phyloP scores from a whole-genome alignment of 1,284 basidiomycete species.

The Neonothopanus nambi region DNA sequence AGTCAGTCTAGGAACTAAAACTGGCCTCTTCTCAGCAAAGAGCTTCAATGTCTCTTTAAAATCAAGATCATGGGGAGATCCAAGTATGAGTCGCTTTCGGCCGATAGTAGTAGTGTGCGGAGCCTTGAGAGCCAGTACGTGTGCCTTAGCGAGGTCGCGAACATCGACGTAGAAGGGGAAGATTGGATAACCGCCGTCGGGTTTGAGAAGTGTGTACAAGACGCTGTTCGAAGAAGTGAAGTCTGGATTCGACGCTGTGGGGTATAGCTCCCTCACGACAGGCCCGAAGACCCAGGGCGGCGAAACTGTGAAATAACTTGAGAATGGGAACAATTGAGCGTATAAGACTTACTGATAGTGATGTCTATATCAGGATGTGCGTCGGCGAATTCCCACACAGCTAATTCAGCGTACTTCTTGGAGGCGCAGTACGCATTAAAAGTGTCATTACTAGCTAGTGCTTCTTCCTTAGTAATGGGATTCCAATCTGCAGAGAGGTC shows the following conservation, averaged over 20 bases:
- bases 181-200: slow-evolving; percentile 8
- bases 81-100: slow-evolving; percentile 16
- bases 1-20: slow-evolving; percentile 15
- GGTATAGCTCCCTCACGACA: slow-evolving; percentile 5
- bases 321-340: neutral
- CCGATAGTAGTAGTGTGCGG: slow-evolving; percentile 12
- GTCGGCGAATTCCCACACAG: slow-evolving; percentile 22
- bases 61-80: slow-evolving; percentile 14
- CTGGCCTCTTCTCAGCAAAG: slow-evolving; percentile 14
- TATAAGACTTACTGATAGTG: slow-evolving; percentile 14
- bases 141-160: slow-evolving; percentile 19
- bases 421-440: slow-evolving; percentile 16
- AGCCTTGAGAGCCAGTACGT: slow-evolving; percentile 17
- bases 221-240: slow-evolving; percentile 6
- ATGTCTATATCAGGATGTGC: slow-evolving; percentile 21
- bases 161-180: slow-evolving; percentile 16
- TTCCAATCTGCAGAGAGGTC: slow-evolving; percentile 19
- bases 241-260: slow-evolving; percentile 6
- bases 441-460: slow-evolving; percentile 11
- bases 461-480: slow-evolving; percentile 19
- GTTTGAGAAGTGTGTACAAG: slow-evolving; percentile 12
- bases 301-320: slow-evolving; percentile 3
- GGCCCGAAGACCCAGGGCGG: slow-evolving; percentile 15
- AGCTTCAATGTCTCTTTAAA: slow-evolving; percentile 9
- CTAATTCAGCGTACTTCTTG: slow-evolving; percentile 21